Base-by-base conservation (phyloP, 257 asterid species). In the Capsicum chinense region DNA sequence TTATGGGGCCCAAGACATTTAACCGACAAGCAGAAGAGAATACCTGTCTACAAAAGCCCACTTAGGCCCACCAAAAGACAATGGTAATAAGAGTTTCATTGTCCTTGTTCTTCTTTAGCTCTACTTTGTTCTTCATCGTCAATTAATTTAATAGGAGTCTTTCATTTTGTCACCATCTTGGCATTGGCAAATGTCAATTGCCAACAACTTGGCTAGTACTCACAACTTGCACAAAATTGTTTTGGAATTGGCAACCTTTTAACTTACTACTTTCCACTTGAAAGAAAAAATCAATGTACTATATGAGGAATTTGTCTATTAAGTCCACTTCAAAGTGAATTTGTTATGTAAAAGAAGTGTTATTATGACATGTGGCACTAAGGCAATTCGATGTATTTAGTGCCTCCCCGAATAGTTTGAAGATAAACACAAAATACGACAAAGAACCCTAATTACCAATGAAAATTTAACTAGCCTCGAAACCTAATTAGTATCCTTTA, bases 1-100 rank as follows among this genome's bases (percentile, higher is more conserved):
- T 68, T 35, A 83, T 83, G 85, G 92, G 90, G 85, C 92, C 90
- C 85, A 87, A 82, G 91, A 88, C 93, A 90, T 57, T 35, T 85
- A 83, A 54, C 88, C 90, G 93, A 92, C 95, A 90, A 82, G 70
- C 83, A 74, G 67, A 83, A 73, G 74, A 33, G 67, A 83, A 73
- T 69, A 33, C 79, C 39, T 87, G 87, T 87, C 85, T 60, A 21
- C 21, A 13, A 82, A 42, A 84, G 89, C 90, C 91, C 83, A 82
- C 57, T 82, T 11, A 17, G 89, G 84, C 91, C 85, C 83, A 79
- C 19, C 50, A 50, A 52, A 76, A 76, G 39, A 39, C 44, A 16
- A 76, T 52, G 48, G 63, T 4, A 54, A 47, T 26, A 26, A 4
- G 44, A 39, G 58, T 48, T 80, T 60, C 74, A 58, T 19, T 80